These are phyloP conservation scores for Solanum phureja DNA, from an alignment of 257 asterid genomes.

Conservation along the genomic window DNA sequence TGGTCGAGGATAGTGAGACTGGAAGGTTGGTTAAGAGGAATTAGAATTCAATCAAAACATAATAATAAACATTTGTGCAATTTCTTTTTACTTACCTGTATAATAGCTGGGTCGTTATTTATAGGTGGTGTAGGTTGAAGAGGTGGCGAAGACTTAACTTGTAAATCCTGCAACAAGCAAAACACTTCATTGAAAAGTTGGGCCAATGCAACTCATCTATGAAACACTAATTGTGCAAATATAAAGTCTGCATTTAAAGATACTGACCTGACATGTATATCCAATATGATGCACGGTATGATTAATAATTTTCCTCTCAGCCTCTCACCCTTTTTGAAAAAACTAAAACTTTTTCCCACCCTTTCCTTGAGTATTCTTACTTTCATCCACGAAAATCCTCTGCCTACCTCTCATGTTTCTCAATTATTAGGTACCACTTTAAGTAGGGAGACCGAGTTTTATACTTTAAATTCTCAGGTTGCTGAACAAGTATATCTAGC, in stretches of 20 bases:
- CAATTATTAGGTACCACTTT: not conserved
- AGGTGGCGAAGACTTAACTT: constrained; percentile 89
- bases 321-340: not conserved
- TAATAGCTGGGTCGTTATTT: constrained; percentile 88
- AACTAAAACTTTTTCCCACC: not conserved
- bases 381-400: not conserved
- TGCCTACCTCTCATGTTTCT: not conserved
- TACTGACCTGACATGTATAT: not conserved
- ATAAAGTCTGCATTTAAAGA: not conserved
- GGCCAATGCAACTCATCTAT: not conserved
- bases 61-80: not conserved
- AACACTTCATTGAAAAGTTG: not conserved
- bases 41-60: not conserved
- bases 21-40: constrained; percentile 25
- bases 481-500: not conserved
- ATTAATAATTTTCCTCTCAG: not conserved
- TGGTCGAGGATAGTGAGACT: constrained; percentile 86
- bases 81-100: constrained; percentile 52
- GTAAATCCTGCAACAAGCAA: constrained; percentile 62
- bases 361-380: not conserved
- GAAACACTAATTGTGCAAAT: not conserved
- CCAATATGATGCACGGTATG: not conserved
- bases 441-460: not conserved
- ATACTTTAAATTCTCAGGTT: not conserved
- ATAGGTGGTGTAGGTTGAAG: constrained; percentile 53